Evolutionary conservation across 1,284 basidiomycete genomes (phyloP), one percentile per base, ranked within the genome.

Genomic region (Trametes pubescens): DNA sequence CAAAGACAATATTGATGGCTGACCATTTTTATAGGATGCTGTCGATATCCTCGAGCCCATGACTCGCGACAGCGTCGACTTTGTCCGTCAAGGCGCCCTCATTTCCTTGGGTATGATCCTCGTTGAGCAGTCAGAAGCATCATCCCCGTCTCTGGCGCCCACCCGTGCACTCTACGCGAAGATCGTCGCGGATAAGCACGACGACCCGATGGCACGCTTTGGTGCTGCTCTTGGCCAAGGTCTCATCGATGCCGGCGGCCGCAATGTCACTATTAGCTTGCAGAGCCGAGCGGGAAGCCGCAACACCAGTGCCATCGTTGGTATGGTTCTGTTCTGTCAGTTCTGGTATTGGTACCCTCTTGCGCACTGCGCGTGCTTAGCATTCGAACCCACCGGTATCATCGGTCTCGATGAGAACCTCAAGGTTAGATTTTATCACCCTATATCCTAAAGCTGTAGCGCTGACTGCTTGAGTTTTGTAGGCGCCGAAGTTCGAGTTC

Each of bases 341-440:
- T 98, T 98, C 80, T 99, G 96, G 96, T 98, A 98, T 77, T 99
- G 96, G 96, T 99, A 96, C 79, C 96, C 96, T 38, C 82, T 98
- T 32, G 95, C 95, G n/a, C 96, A 98, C 74, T 95, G 93, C 71
- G 91, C 94, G 18, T 93, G 91, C 71, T 81, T 99, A 68, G 91
- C 95, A 1, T 98, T 99, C 78, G 91, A 94, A 66, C 95, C 96
- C 2, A 98, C 96, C 14, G 94, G 92, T 13, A 90, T 98, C 65
- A 96, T 99, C 72, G 96, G 94, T 26, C 79, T 98, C 60, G 91
- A 95, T 72, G 88, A 85, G 65, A 87, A 95, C 67, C 81, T 98
- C 58, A 91, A 93, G 83, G 66, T 65, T 5, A 32, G 66, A 47
- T 8, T 6, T 13, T n/a, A 9, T 2, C 29, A 2, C 24, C 5